Evolutionary conservation across 2,329 filamentous ascomycete genomes (phyloP).

Genomic region (Fusarium guadeloupense): DNA sequence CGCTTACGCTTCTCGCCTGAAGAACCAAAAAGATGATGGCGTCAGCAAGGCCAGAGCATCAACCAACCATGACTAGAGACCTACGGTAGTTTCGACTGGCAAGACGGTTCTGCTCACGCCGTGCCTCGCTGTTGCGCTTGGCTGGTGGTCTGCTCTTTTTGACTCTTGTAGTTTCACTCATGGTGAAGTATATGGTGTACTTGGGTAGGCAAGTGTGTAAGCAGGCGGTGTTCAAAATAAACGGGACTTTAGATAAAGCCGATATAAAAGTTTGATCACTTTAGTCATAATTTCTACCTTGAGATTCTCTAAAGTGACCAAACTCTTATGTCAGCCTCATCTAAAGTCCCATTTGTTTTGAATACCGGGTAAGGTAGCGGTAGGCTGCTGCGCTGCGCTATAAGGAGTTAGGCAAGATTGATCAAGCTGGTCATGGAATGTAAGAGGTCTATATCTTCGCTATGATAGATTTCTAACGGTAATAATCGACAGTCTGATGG

Average conservation of each 20-base stretch:
- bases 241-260: too few relatives aligned
- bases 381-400: too few relatives aligned
- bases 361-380: background rate
- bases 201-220: slow-evolving; percentile 4
- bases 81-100: slow-evolving; percentile 47
- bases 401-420: background rate
- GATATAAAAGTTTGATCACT: too few relatives aligned
- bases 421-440: background rate
- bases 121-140: slow-evolving; percentile 39
- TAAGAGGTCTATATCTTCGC: too few relatives aligned
- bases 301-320: too few relatives aligned
- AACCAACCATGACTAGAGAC: slow-evolving; percentile 33
- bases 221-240: too few relatives aligned
- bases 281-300: too few relatives aligned
- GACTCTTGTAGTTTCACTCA: slow-evolving; percentile 18
- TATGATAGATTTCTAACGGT: background rate
- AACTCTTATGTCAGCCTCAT: too few relatives aligned
- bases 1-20: slow-evolving; percentile 56
- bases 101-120: slow-evolving; percentile 42
- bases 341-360: too few relatives aligned
- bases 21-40: slow-evolving; percentile 4
- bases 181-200: slow-evolving; percentile 2
- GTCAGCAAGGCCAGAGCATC: slow-evolving; percentile 18
- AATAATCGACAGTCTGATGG: background rate
- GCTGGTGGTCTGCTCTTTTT: slow-evolving; percentile 29